phyloP scores from a whole-genome alignment of 2,329 filamentous ascomycete species.

The Chlorencoelia australis region DNA sequence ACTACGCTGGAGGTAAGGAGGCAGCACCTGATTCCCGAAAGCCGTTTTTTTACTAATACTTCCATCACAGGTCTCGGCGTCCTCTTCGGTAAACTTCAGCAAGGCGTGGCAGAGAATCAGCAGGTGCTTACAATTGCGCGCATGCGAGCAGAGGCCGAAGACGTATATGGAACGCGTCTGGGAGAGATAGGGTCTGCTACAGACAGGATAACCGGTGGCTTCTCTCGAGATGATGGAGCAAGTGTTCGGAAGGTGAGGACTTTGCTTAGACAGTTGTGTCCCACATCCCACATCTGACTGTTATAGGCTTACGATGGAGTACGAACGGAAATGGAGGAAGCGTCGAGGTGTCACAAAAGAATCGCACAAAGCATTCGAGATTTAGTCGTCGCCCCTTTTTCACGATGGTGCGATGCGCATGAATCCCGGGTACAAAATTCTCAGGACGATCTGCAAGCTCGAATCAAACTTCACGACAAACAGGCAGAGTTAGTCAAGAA shows the following conservation, averaged over 20 bases:
- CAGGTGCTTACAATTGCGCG: constrained; percentile 86
- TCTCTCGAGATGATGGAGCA: constrained; percentile 85
- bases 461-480: constrained; percentile 86
- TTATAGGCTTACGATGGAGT: constrained; percentile 85
- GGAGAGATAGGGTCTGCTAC: constrained; percentile 72
- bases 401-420: constrained; percentile 93
- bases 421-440: constrained; percentile 84
- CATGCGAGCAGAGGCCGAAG: constrained; percentile 92
- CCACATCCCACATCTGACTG: too few species aligned
- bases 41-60: constrained; percentile 9
- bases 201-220: constrained; percentile 75
- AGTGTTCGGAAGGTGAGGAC: constrained; percentile 86
- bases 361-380: constrained; percentile 95
- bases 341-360: constrained; percentile 81
- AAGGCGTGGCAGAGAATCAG: constrained; percentile 89
- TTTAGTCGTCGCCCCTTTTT: constrained; percentile 87
- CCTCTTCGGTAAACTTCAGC: constrained; percentile 91
- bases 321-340: constrained; percentile 84
- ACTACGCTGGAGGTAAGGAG: constrained; percentile 81
- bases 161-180: constrained; percentile 72
- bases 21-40: background rate
- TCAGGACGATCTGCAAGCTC: constrained; percentile 83
- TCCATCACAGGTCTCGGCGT: constrained; percentile 64
- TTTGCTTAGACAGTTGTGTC: too few species aligned
- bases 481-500: constrained; percentile 89